phyloP scores from a whole-genome alignment of 495 filamentous ascomycete species.

The Hypoxylon lienhwacheense region DNA sequence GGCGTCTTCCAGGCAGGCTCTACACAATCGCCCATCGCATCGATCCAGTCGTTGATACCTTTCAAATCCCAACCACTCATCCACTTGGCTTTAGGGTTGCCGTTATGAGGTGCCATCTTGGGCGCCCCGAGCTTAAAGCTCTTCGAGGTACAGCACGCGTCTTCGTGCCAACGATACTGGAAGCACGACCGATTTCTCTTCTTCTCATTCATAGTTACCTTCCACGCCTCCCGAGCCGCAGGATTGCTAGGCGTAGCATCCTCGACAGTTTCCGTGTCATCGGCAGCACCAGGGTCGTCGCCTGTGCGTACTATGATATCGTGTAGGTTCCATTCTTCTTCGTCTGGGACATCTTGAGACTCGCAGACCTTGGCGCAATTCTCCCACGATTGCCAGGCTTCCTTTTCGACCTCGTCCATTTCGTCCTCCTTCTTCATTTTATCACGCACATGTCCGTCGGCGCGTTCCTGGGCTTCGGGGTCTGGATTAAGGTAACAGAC shows the following conservation, averaged over 20 bases:
- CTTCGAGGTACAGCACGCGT: slow-evolving; percentile 40
- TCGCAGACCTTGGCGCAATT: slow-evolving; percentile 48
- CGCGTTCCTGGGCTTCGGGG: slow-evolving; percentile 28
- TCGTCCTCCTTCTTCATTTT: slow-evolving; percentile 40
- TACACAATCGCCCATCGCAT: slow-evolving; percentile 39
- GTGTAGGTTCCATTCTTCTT: slow-evolving; percentile 28
- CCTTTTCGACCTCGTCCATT: slow-evolving; percentile 43
- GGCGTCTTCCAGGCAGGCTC: slow-evolving; percentile 36
- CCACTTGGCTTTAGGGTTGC: slow-evolving; percentile 30
- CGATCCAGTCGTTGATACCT: slow-evolving; percentile 44
- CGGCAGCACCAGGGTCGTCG: slow-evolving; percentile 22
- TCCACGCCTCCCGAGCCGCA: slow-evolving; percentile 37
- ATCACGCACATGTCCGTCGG: slow-evolving; percentile 19
- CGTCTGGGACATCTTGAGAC: slow-evolving; percentile 38
- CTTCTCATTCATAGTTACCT: slow-evolving; percentile 34
- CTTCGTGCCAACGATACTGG: slow-evolving; percentile 43
- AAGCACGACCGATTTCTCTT: slow-evolving; percentile 38
- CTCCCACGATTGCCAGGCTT: slow-evolving; percentile 43
- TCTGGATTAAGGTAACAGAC: slow-evolving; percentile 43
- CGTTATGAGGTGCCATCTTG: slow-evolving; percentile 28
- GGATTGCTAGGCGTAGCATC: slow-evolving; percentile 69
- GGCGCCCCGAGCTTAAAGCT: slow-evolving; percentile 41
- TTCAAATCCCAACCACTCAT: slow-evolving; percentile 41
- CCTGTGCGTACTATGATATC: slow-evolving; percentile 10
- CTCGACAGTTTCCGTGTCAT: slow-evolving; percentile 53